Base-by-base conservation (phyloP, 192 early-diverging fungal species). In the Podila epicladia region DNA sequence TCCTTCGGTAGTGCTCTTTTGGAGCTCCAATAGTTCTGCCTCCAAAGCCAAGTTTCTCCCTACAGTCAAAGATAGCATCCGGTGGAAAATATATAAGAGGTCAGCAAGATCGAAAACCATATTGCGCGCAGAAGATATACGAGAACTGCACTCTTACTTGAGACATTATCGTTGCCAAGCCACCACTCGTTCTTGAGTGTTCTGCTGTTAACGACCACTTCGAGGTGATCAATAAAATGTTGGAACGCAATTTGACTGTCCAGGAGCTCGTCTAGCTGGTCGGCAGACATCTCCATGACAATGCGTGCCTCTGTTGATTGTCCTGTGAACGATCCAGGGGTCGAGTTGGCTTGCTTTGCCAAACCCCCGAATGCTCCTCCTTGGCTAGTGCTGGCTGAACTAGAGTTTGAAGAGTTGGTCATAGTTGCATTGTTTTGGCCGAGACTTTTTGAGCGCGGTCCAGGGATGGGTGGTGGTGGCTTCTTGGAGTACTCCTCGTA, bases 151-250 rank as follows among this genome's bases (percentile, higher is more conserved):
- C 1, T 73, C 83, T 82, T 87, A 85, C 86, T 72, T n/a, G 86
- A 78, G 11, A 87, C 73, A 32, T 72, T 80, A 17, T 88, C 85
- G 29, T 88, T 88, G 62, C 85, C 87, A 60, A 73, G 80, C 71
- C 82, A 74, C 33, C 83, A 74, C n/a, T 85, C 87, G 29, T 74
- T 67, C 66, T 86, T 84, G 29, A 86, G 72, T 4, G 84, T 82
- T 62, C 84, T 80, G 35, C 74, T 68, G 53, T 85, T 73, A 26
- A 69, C 67, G 20, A 80, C 77, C 45, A 73, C 63, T 9, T 80
- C 71, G 2, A 80, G 37, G 19, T 73, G 77, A 73, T 80, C 71
- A 22, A 80, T 62, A 58, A 80, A 80, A 51, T 80, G 65, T 4
- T 80, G 65, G 51, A 73, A 80, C 9, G 77, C 77, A 45, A 80